These are phyloP conservation scores for Eimeria tenella DNA, from an alignment of 169 alveolate species.

Conservation along the genomic window DNA sequence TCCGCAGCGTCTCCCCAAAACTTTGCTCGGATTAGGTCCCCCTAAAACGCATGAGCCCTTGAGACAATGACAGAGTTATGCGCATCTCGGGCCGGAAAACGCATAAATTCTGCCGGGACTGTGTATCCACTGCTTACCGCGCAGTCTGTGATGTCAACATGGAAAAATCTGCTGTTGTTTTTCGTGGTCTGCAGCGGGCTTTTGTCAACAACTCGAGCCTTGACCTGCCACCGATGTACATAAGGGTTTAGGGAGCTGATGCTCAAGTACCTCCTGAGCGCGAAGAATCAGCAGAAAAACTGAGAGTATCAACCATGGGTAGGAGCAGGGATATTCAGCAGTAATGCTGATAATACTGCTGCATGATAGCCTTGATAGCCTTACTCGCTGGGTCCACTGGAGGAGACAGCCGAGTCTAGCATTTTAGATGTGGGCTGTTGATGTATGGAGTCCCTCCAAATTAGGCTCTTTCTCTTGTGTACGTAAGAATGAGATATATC, in stretches of 20 bases:
- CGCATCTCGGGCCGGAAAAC: background rate
- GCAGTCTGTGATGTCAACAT: slow-evolving; percentile 68
- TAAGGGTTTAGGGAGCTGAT: slow-evolving; percentile 68
- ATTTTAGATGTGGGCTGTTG: background rate
- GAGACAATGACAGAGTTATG: background rate
- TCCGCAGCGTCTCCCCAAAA: slow-evolving; percentile 81
- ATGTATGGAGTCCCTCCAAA: no score
- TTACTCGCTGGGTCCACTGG: slow-evolving; percentile 47
- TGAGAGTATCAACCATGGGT: no score
- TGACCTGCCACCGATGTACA: slow-evolving; percentile 70
- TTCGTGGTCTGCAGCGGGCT: slow-evolving; percentile 69
- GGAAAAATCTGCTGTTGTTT: slow-evolving; percentile 71
- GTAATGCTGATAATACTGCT: no score
- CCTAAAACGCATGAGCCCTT: slow-evolving; percentile 17
- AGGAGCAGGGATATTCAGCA: no score
- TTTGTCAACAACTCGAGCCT: slow-evolving; percentile 76
- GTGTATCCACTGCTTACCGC: slow-evolving; percentile 35
- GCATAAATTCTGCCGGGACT: no score
- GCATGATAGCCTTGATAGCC: background rate
- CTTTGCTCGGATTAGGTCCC: slow-evolving; percentile 75
- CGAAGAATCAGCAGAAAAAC: background rate
- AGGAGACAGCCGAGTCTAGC: slow-evolving; percentile 48
- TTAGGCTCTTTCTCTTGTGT: no score
- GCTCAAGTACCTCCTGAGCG: slow-evolving; percentile 58
- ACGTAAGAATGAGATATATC: no score